A percentile compares a stretch with the other conserved stretches of the same genome.
Conservation (phyloP, 306 rosid genomes). For the Dalbergia oliveri region DNA sequence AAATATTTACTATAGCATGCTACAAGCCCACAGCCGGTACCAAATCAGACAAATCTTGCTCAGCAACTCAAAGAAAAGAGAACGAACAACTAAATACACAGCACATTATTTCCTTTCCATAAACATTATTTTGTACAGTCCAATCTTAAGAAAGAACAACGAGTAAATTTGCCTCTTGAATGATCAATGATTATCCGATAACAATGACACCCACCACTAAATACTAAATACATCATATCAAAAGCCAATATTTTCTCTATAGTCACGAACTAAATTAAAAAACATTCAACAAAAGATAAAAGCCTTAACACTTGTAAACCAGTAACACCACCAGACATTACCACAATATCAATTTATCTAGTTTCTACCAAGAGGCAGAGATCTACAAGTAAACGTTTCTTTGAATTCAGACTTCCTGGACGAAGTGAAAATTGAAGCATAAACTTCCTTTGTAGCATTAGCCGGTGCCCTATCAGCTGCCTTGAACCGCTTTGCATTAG, state of each 20-base stretch:
- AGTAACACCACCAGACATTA: not conserved
- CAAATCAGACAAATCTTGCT: conserved; percentile 12
- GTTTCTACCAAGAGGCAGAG: conserved; percentile 94
- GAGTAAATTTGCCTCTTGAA: not conserved
- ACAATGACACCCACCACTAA: not conserved
- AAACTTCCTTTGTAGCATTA: conserved; percentile 83
- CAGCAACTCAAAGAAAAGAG: not conserved
- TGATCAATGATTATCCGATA: not conserved
- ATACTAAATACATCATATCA: conserved; percentile 7
- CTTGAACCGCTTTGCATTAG: conserved; percentile 73
- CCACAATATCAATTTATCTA: conserved; percentile 66
- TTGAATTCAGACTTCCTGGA: conserved; percentile 79
- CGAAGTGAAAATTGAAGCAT: conserved; percentile 90
- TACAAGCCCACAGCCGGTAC: not conserved
- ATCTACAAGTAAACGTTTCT: conserved; percentile 79
- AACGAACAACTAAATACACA: not conserved
- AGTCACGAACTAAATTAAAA: conserved; percentile 24
- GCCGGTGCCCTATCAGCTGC: conserved; percentile 72
- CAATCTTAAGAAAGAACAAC: not conserved
- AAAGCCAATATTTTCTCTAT: conserved; percentile 20
- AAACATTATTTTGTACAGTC: not conserved
- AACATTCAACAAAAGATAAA: conserved; percentile 22
- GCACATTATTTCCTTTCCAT: not conserved
- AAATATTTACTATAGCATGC: not conserved
- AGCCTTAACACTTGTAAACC: conserved; percentile 13